phyloP scores from a whole-genome alignment of 768 basidiomycete genomes.

The Mycena venus region DNA sequence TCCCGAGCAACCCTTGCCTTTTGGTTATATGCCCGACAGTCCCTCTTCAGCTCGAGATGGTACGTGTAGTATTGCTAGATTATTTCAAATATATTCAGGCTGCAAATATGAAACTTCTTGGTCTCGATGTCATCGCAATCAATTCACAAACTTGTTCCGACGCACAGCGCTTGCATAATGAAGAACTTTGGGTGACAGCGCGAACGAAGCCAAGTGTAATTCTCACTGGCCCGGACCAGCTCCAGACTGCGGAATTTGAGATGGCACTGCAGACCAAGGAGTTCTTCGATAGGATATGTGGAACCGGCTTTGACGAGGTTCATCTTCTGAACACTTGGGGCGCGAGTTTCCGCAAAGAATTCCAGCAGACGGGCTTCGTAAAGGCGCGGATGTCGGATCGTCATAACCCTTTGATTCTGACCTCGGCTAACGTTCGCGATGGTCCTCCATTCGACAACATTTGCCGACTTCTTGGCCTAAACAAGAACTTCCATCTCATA shows the following conservation, averaged over 20 bases:
- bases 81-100: background rate
- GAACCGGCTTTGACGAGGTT: background rate
- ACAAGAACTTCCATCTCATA: conserved; percentile 6
- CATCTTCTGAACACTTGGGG: background rate
- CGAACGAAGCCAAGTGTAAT: background rate
- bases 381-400: no score
- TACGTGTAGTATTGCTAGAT: no score
- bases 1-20: conserved; percentile 30
- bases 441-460: background rate
- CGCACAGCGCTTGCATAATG: conserved; percentile 11
- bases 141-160: conserved; percentile 24
- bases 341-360: no score
- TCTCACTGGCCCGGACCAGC: no score
- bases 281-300: no score
- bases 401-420: background rate
- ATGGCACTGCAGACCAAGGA: no score
- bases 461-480: conserved; percentile 18
- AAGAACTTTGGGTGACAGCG: conserved; percentile 28
- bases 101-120: background rate
- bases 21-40: no score
- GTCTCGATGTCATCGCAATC: conserved; percentile 18
- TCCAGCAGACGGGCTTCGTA: no score
- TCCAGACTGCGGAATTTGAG: no score
- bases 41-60: conserved; percentile 35
- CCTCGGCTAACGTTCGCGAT: background rate